Conservation (phyloP, 805 yeast genomes). For the Priceomyces melissophilus region DNA sequence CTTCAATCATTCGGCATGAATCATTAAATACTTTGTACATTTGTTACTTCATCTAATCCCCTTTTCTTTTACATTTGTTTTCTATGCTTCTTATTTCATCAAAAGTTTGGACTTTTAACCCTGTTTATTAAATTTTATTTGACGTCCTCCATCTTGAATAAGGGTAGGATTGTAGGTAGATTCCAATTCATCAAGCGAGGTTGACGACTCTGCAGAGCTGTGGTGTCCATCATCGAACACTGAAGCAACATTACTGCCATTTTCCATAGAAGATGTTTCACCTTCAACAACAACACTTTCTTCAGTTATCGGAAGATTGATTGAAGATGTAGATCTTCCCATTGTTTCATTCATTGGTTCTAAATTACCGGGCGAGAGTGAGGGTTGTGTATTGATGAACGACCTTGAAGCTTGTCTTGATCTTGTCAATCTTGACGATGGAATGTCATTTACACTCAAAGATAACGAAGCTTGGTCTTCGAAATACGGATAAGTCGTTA, state of each 20-base stretch:
- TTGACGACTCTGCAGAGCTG: conserved; percentile 31
- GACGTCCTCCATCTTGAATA: neutral
- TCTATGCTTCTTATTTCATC: too few relatives aligned
- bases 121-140: neutral
- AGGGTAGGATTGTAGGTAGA: conserved; percentile 1
- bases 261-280: conserved; percentile 23
- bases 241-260: conserved; percentile 36
- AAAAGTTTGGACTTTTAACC: neutral
- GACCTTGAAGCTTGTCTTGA: conserved; percentile 28
- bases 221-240: conserved; percentile 31
- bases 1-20: too few relatives aligned
- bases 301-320: conserved; percentile 6
- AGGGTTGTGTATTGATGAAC: conserved; percentile 9
- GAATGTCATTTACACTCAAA: conserved; percentile 12
- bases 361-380: neutral
- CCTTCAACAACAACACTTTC: conserved; percentile 12
- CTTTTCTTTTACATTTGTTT: too few relatives aligned
- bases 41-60: too few relatives aligned
- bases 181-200: conserved; percentile 31
- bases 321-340: conserved; percentile 14
- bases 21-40: too few relatives aligned
- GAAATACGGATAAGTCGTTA: conserved; percentile 2
- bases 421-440: conserved; percentile 21
- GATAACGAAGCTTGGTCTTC: conserved; percentile 4
- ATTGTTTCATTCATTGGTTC: conserved; percentile 11